Base-by-base conservation (phyloP, 208 protist species). In the Acanthamoeba royreba region DNA sequence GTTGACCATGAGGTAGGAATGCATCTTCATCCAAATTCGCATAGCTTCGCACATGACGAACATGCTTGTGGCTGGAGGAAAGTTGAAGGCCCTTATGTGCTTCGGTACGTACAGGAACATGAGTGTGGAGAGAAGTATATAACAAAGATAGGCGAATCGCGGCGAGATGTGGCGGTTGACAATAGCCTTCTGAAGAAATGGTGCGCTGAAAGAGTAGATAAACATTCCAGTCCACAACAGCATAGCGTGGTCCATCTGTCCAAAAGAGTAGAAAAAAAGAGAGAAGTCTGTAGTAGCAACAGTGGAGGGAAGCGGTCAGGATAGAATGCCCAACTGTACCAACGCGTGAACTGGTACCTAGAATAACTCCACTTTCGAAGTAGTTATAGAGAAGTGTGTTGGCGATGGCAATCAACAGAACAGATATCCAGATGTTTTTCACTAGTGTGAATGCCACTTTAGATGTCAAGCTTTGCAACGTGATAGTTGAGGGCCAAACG, bases 1-100 rank as follows among this genome's bases (percentile, higher is more conserved):
- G 28, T 90, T 90, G 28, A 66, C 52, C 49, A 90, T 66, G 47
- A 90, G 83, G 87, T 92, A 92, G 42, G 87, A 92, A n/a, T 92
- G 87, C 87, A 92, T 79, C 63, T 92, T 92, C 87, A 92, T 92
- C 52, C 85, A 91, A n/a, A 91, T 9, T 8, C 85, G 85, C 85
- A 91, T 69, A 19, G 46, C 40, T 40, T 91, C 85, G 35, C 40
- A 63, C 85, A 91, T 91, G 85, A 91, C 22, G 7, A 69, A 72
- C 9, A 91, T 63, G 40, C 40, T 49, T 3, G 85, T 91, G 33
- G 85, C 85, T 25, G 85, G 85, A 15, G 85, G 85, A 15, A 91
- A 88, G 49, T 88, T 61, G 31, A 52, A 88, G 49, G 43, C 47
- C 9, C 79, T n/a, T 22, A 88, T 88, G 79, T 88, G 33, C 45